These are phyloP conservation scores for Acanthochlamys bracteata DNA, from an alignment of 106 monocot genomes.

Conservation along the genomic window DNA sequence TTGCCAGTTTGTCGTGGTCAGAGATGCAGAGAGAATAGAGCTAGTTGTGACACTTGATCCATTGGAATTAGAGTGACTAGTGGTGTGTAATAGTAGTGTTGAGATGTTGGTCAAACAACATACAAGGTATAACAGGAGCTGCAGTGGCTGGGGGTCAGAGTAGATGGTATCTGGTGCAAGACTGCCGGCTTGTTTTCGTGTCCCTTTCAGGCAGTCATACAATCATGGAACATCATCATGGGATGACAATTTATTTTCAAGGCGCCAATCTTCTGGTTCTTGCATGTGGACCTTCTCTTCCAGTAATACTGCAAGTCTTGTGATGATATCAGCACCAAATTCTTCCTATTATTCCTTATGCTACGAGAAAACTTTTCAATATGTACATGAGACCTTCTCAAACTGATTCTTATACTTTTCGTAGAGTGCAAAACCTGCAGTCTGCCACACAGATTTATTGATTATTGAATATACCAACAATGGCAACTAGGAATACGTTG, in stretches of 20 bases:
- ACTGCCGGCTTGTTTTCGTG: no score
- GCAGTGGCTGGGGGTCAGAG: no score
- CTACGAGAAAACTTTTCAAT: slow-evolving; percentile 35
- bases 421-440: slow-evolving; percentile 70
- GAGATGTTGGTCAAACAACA: no score
- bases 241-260: slow-evolving; percentile 31
- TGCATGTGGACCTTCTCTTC: slow-evolving; percentile 25
- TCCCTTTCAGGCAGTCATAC: no score
- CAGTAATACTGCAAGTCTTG: slow-evolving; percentile 52
- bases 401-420: slow-evolving; percentile 65
- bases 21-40: no score
- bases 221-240: slow-evolving; percentile 14
- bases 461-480: slow-evolving; percentile 2
- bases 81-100: no score
- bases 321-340: slow-evolving; percentile 17
- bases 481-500: background rate
- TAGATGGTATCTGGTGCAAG: no score
- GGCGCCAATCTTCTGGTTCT: slow-evolving; percentile 62
- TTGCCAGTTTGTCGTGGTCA: no score
- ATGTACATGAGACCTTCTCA: slow-evolving; percentile 54
- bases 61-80: no score
- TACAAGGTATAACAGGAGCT: no score
- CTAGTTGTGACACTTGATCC: no score
- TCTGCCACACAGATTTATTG: slow-evolving; percentile 29
- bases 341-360: slow-evolving; percentile 32